Evolutionary conservation across 345 rosid genomes (phyloP), one percentile per base, ranked within the genome.

Genomic region (Adansonia digitata): DNA sequence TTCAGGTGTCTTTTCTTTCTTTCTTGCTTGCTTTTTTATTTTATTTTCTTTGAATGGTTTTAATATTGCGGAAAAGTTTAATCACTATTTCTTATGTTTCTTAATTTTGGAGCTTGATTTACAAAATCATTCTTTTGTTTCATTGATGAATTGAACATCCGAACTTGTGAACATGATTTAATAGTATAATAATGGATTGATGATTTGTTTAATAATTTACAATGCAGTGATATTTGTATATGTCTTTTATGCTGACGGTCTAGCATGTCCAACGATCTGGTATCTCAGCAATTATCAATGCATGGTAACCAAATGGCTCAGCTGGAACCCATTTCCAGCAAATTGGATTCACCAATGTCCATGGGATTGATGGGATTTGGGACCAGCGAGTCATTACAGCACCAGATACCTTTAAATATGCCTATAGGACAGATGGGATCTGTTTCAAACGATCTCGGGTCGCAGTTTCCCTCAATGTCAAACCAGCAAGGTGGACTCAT

Each of bases 181-280:
- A 1, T 72, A 15, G 53, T 14, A 67, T 43, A 15, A 62, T 22
- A n/a, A 7, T 24, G 18, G 24, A 56, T 62, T 37, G 22, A 62
- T 55, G 71, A 67, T 59, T 65, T 68, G 24, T 72, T 67, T 51
- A 13, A 56, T 70, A 57, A 1, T 46, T 62, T 49, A 11, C 26
- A 22, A 24, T 77, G 83, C 81, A 80, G 82, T 75, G 67, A 7
- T 63, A 17, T 48, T 66, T 80, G 75, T 37, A 11, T 42, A 69
- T n/a, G 27, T 67, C 42, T 70, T 51, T 15, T 68, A 75, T 45
- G 60, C 59, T 78, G 81, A 57, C 39, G 55, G 51, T 71, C 69
- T 80, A 76, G 63, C 48, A 86, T 91, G 93, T 80, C 88, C 24
- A 82, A 87, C 75, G 73, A 88, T 83, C 81, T 91, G 42, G 85